Evolutionary conservation across 345 rosid genomes (phyloP).

Genomic region (Populus tremula): DNA sequence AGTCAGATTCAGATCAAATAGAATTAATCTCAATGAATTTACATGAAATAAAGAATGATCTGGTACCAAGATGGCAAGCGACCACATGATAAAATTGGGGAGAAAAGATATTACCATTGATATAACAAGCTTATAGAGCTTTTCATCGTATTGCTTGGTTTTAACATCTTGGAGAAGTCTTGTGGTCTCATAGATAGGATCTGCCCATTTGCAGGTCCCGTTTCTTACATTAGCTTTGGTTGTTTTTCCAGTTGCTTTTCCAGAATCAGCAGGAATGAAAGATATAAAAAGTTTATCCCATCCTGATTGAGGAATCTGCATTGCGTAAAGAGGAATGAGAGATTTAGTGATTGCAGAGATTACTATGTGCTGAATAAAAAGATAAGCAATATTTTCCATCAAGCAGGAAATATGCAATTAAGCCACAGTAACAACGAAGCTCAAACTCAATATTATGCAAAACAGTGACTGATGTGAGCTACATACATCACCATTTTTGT

Average conservation of each 20-base stretch:
- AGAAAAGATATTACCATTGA: constrained; percentile 61
- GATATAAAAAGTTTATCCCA: constrained; percentile 97
- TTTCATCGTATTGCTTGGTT: constrained; percentile 77
- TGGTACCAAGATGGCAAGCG: neutral
- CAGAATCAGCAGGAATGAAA: constrained; percentile 85
- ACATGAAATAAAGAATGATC: neutral
- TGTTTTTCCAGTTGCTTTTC: constrained; percentile 88
- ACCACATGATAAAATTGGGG: neutral
- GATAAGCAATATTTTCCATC: constrained; percentile 1
- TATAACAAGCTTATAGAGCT: constrained; percentile 75
- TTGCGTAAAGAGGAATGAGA: constrained; percentile 9
- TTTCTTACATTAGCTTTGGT: constrained; percentile 94
- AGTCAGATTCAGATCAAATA: constrained; percentile 23
- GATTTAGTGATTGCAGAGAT: constrained; percentile 12
- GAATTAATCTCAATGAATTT: neutral
- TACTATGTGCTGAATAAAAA: neutral
- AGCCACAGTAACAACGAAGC: neutral
- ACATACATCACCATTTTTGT: neutral
- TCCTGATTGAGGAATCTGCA: constrained; percentile 82
- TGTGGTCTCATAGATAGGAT: constrained; percentile 96
- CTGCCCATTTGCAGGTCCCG: constrained; percentile 96
- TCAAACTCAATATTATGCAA: neutral
- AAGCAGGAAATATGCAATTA: neutral
- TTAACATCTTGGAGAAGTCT: constrained; percentile 83
- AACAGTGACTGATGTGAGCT: neutral